Evolutionary conservation across 202 grass and related monocot genomes (phyloP).

Genomic region (Carex arenaria): DNA sequence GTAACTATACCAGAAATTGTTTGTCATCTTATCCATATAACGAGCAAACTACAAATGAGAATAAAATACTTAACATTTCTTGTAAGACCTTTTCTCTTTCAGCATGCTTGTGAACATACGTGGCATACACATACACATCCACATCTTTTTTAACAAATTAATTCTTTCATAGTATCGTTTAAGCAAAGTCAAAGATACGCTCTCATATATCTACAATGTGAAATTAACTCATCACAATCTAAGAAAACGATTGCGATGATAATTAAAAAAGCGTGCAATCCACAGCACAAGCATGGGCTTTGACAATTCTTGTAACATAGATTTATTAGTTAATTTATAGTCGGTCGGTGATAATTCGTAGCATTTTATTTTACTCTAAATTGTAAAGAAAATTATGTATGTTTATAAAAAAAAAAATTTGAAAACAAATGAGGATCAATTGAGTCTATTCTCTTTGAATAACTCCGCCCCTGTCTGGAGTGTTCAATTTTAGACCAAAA

Average conservation of each 20-base stretch:
- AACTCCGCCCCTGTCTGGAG: background rate
- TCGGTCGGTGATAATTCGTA: background rate
- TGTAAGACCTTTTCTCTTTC: background rate
- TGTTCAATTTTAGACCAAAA: background rate
- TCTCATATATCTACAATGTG: background rate
- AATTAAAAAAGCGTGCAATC: no score
- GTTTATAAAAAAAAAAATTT: no score
- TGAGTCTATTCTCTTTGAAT: no score
- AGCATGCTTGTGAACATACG: background rate
- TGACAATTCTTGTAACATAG: background rate
- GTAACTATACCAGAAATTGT: no score
- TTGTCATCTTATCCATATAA: background rate
- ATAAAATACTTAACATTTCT: background rate
- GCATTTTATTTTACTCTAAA: no score
- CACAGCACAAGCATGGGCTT: no score
- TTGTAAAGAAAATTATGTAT: no score
- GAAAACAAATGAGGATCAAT: no score
- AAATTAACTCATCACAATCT: no score
- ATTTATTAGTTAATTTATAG: background rate
- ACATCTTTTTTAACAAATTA: background rate
- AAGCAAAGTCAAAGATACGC: background rate
- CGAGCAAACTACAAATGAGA: background rate
- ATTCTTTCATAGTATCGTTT: no score
- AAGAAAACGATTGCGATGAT: no score
- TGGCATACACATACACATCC: background rate